Evolutionary conservation across 345 rosid genomes (phyloP), one percentile per base, ranked within the genome.

Genomic region (Bruguiera gymnorhiza): DNA sequence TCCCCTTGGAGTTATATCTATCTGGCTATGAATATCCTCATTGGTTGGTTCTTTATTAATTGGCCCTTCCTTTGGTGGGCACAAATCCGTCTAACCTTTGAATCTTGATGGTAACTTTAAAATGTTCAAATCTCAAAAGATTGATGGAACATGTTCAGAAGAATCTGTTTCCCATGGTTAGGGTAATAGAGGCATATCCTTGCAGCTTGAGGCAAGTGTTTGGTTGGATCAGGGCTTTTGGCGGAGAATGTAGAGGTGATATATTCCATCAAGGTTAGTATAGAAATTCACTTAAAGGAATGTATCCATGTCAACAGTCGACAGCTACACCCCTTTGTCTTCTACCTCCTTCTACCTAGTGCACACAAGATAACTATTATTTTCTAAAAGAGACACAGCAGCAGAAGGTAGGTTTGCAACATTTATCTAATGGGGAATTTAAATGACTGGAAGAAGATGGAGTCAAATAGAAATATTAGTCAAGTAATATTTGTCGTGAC

Each of bases 281-380:
- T 67, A 74, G 61, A 76, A 74, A 76, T 74, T 76, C 70, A 83
- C 77, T 70, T 78, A 58, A 80, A 83, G 86, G 80, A 80, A 83
- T 71, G 86, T 55, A 70, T 67, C 63, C 54, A n/a, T 68, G 70
- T 73, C 82, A 68, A 74, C 82, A 79, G 71, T 63, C 71, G 78
- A 76, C 69, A 72, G 62, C 57, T 62, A 67, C 76, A 79, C 79
- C 83, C 66, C 39, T 43, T 43, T 76, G 65, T 81, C 83, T 68
- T 43, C 50, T 39, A 39, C 46, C 46, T 39, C 46, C 46, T 39
- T 68, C 67, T 73, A 79, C 85, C 83, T 81, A 82, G 75, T 77
- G 56, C 73, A 69, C 72, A 71, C 62, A 74, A 76, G 50, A 43
- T 65, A 46, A 76, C 65, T 53, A 36, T 66, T 62, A 57, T 70